Evolutionary conservation across 352 stramenopile genomes (phyloP).

Genomic region (Phytophthora brassicae): DNA sequence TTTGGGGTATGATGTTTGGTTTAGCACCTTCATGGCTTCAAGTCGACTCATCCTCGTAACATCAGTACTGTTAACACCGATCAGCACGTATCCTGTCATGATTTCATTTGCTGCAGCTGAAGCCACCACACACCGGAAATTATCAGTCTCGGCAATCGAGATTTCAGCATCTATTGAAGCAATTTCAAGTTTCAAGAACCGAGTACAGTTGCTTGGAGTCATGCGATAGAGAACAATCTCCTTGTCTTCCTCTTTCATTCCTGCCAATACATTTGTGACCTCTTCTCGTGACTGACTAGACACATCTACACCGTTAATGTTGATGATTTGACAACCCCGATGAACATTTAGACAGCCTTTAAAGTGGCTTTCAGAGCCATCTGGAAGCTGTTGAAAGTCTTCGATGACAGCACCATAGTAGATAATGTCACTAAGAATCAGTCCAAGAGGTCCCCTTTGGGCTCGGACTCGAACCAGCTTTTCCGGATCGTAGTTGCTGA

Average conservation of each 20-base stretch:
- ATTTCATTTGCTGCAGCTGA: slow-evolving; percentile 8
- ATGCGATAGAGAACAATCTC: slow-evolving; percentile 58
- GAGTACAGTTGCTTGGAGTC: slow-evolving; percentile 20
- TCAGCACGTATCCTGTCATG: slow-evolving; percentile 43
- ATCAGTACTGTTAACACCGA: slow-evolving; percentile 48
- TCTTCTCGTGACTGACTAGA: slow-evolving; percentile 39
- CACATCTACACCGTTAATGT: slow-evolving; percentile 55
- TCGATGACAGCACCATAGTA: slow-evolving; percentile 52
- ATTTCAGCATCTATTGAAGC: slow-evolving; percentile 2
- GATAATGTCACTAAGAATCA: slow-evolving; percentile 47
- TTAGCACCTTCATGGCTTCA: slow-evolving; percentile 32
- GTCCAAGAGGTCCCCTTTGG: slow-evolving; percentile 46
- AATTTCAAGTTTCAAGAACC: slow-evolving; percentile 34
- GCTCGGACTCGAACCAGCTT: slow-evolving; percentile 48
- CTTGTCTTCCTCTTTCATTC: slow-evolving; percentile 51
- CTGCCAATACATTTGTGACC: slow-evolving; percentile 36
- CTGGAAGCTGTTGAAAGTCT: slow-evolving; percentile 40
- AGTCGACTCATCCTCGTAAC: slow-evolving; percentile 37
- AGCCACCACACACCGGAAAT: slow-evolving; percentile 40
- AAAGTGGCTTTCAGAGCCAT: slow-evolving; percentile 45
- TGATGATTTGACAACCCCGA: slow-evolving; percentile 55
- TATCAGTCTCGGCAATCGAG: slow-evolving; percentile 40
- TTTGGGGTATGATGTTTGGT: slow-evolving; percentile 31
- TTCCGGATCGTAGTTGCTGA: slow-evolving; percentile 48
- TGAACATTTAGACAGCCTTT: slow-evolving; percentile 34